Conservation (phyloP, 2,329 filamentous ascomycete species). For the Colletotrichum tamarilloi region DNA sequence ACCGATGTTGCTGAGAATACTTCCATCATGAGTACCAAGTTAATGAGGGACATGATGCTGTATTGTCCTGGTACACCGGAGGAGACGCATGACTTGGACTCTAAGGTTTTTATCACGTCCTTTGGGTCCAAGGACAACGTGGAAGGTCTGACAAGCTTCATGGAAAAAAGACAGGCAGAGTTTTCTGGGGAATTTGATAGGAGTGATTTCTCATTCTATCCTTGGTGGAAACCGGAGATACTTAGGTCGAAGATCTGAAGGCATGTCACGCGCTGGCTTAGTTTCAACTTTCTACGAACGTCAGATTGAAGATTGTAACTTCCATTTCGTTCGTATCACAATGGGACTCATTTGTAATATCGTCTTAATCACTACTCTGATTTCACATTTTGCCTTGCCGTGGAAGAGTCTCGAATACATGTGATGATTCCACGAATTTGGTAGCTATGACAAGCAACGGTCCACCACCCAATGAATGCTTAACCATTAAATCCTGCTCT, state of each 20-base stretch:
- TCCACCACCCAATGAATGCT: too few species aligned
- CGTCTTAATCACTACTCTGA: too few species aligned
- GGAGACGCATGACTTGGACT: slow-evolving; percentile 21
- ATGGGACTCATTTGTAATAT: too few species aligned
- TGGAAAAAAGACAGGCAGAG: not conserved
- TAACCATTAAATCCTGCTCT: too few species aligned
- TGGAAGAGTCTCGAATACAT: too few species aligned
- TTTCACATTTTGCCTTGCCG: too few species aligned
- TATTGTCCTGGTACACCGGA: slow-evolving; percentile 20
- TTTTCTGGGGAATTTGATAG: not conserved
- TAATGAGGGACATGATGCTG: slow-evolving; percentile 33
- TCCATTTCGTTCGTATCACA: too few species aligned
- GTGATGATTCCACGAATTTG: too few species aligned
- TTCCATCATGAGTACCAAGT: slow-evolving; percentile 28
- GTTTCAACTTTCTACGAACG: too few species aligned
- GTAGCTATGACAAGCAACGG: too few species aligned
- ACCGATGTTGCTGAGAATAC: slow-evolving; percentile 15
- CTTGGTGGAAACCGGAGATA: not conserved
- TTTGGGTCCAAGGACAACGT: not conserved
- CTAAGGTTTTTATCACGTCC: not conserved
- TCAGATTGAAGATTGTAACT: too few species aligned
- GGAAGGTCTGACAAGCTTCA: not conserved
- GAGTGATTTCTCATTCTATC: slow-evolving; percentile 2
- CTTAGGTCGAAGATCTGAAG: not conserved
- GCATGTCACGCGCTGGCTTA: too few species aligned